phyloP scores from a whole-genome alignment of 345 rosid species.

The Gossypium longicalyx region DNA sequence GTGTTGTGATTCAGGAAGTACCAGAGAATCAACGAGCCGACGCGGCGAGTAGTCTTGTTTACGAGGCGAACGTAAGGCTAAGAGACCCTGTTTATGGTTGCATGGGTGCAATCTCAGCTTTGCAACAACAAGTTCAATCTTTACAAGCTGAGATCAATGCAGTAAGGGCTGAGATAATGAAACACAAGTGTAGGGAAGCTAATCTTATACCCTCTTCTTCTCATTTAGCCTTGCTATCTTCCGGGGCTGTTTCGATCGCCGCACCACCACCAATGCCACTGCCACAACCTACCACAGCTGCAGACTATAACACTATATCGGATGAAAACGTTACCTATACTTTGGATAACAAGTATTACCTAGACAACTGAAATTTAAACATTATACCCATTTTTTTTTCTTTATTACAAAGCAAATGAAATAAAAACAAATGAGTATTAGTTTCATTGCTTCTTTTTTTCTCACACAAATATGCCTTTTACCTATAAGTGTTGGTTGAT shows the following conservation, averaged over 20 bases:
- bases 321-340: slow-evolving; percentile 58
- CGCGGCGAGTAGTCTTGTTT: slow-evolving; percentile 85
- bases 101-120: slow-evolving; percentile 92
- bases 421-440: slow-evolving; percentile 14
- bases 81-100: slow-evolving; percentile 97
- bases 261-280: slow-evolving; percentile 32
- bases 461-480: slow-evolving; percentile 5
- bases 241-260: slow-evolving; percentile 53
- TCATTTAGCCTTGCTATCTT: slow-evolving; percentile 48
- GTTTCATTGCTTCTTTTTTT: not conserved
- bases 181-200: slow-evolving; percentile 76
- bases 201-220: slow-evolving; percentile 39
- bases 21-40: slow-evolving; percentile 81
- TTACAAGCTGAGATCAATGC: slow-evolving; percentile 74
- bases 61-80: slow-evolving; percentile 91
- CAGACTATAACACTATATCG: slow-evolving; percentile 56
- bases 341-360: slow-evolving; percentile 41
- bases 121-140: slow-evolving; percentile 86
- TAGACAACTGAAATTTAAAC: slow-evolving; percentile 11
- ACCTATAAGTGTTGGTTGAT: slow-evolving; percentile 29
- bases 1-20: slow-evolving; percentile 53
- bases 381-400: slow-evolving; percentile 25
- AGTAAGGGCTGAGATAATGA: slow-evolving; percentile 70
- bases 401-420: slow-evolving; percentile 11
- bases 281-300: slow-evolving; percentile 25